Evolutionary conservation across 2,329 filamentous ascomycete species (phyloP).

Genomic region (Rhynchosporium agropyri): DNA sequence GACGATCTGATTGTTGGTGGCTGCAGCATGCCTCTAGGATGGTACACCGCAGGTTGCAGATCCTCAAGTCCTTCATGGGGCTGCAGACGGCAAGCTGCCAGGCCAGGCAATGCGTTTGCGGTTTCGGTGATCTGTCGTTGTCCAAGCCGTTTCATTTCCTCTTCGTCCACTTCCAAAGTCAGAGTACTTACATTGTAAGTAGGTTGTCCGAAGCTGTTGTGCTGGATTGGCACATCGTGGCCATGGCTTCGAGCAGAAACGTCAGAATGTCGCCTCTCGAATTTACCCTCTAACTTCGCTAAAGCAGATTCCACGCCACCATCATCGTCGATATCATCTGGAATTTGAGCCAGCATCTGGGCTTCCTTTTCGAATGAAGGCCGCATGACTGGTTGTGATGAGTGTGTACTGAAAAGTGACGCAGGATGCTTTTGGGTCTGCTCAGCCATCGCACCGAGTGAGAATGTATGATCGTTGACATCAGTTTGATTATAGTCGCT

Average conservation of each 20-base stretch:
- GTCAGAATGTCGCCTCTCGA: slow-evolving; percentile 55
- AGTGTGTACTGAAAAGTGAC: slow-evolving; percentile 63
- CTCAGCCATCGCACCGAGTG: slow-evolving; percentile 60
- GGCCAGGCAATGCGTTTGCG: slow-evolving; percentile 41
- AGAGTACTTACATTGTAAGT: slow-evolving; percentile 35
- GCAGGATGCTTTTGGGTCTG: slow-evolving; percentile 50
- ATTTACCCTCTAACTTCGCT: slow-evolving; percentile 88
- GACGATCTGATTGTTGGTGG: slow-evolving; percentile 53
- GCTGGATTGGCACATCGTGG: slow-evolving; percentile 22
- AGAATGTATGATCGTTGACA: slow-evolving; percentile 53
- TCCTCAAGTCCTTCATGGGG: slow-evolving; percentile 28
- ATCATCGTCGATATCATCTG: slow-evolving; percentile 77
- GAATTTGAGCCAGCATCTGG: slow-evolving; percentile 82
- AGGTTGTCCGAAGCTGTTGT: slow-evolving; percentile 38
- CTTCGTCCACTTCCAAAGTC: slow-evolving; percentile 32
- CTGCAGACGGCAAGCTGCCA: slow-evolving; percentile 32
- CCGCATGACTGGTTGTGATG: slow-evolving; percentile 64
- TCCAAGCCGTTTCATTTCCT: slow-evolving; percentile 51
- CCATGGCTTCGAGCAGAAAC: slow-evolving; percentile 26
- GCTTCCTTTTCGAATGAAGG: slow-evolving; percentile 88
- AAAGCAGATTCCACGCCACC: slow-evolving; percentile 92
- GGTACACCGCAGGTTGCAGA: slow-evolving; percentile 38
- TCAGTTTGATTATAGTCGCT: slow-evolving; percentile 46
- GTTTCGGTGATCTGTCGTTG: slow-evolving; percentile 51
- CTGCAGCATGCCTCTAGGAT: slow-evolving; percentile 33